A percentile compares a stretch with the other conserved stretches of the same genome.
Conservation (phyloP, 2,329 filamentous ascomycete species). For the Penicillium sp. region DNA sequence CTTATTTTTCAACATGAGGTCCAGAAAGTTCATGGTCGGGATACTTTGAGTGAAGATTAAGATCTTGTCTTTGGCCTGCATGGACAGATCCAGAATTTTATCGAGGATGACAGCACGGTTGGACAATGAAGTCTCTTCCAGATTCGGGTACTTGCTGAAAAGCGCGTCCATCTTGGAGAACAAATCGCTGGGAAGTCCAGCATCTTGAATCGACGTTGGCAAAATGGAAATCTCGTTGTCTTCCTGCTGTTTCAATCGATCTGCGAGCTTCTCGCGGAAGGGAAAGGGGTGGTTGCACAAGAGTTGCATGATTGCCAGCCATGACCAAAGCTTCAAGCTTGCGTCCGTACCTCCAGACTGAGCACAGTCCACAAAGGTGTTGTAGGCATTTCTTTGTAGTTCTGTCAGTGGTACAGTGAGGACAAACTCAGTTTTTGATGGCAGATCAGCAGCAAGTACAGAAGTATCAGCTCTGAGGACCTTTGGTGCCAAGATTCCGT, state of each 20-base stretch:
- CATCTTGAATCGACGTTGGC: constrained; percentile 41
- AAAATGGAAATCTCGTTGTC: constrained; percentile 24
- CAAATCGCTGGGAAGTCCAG: constrained; percentile 42
- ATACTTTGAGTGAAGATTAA: constrained; percentile 80
- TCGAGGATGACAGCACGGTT: constrained; percentile 70
- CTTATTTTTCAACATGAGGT: constrained; percentile 57
- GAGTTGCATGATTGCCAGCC: constrained; percentile 56
- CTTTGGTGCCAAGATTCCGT: constrained; percentile 73
- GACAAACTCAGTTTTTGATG: constrained; percentile 79
- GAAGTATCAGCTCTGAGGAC: constrained; percentile 74
- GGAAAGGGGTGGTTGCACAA: constrained; percentile 63
- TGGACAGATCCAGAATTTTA: constrained; percentile 69
- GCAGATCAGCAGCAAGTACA: constrained; percentile 68
- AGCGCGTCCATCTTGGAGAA: constrained; percentile 40
- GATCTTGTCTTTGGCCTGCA: constrained; percentile 68
- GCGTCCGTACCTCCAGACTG: constrained; percentile 38
- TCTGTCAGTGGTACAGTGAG: constrained; percentile 71
- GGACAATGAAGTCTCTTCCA: constrained; percentile 59
- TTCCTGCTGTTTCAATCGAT: constrained; percentile 36
- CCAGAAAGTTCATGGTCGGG: constrained; percentile 70
- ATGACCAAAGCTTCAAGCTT: constrained; percentile 57
- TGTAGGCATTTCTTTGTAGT: constrained; percentile 68
- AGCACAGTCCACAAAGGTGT: constrained; percentile 53
- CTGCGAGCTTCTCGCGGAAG: constrained; percentile 56
- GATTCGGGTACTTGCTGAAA: constrained; percentile 36